These are phyloP conservation scores for Dalbergia oliveri DNA, from an alignment of 306 rosid genomes.

Conservation along the genomic window DNA sequence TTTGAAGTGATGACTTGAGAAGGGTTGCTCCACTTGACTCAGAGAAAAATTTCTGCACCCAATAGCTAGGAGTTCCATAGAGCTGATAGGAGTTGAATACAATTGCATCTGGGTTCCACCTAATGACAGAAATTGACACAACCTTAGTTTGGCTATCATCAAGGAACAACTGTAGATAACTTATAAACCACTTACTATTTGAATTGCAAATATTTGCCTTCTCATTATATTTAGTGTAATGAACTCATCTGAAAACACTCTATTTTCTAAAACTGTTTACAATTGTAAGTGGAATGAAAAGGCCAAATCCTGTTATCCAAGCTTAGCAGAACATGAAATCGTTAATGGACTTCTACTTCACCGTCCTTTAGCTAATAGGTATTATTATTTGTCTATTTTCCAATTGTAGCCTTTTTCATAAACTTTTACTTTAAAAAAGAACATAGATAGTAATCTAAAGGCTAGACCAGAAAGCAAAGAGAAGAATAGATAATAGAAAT, in stretches of 20 bases:
- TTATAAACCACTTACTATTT: slow-evolving; percentile 11
- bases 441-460: not conserved
- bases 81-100: slow-evolving; percentile 78
- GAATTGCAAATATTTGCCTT: not conserved
- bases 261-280: not conserved
- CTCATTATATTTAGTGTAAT: not conserved
- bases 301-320: slow-evolving; percentile 11
- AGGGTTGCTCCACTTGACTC: slow-evolving; percentile 90
- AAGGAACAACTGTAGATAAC: slow-evolving; percentile 15
- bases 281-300: slow-evolving; percentile 9
- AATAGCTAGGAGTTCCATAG: slow-evolving; percentile 96
- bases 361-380: not conserved
- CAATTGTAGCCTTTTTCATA: not conserved
- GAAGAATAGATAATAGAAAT: slow-evolving; percentile 11
- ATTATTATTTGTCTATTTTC: not conserved
- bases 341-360: slow-evolving; percentile 2
- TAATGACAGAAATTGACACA: slow-evolving; percentile 44
- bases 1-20: slow-evolving; percentile 63
- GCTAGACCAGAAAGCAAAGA: not conserved
- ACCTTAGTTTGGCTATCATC: slow-evolving; percentile 34
- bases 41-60: slow-evolving; percentile 75
- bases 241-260: not conserved
- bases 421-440: slow-evolving; percentile 5
- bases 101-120: slow-evolving; percentile 97
- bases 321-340: slow-evolving; percentile 21